Base-by-base conservation (phyloP, 176 grass and related monocot species). In the Triticum turgidum region DNA sequence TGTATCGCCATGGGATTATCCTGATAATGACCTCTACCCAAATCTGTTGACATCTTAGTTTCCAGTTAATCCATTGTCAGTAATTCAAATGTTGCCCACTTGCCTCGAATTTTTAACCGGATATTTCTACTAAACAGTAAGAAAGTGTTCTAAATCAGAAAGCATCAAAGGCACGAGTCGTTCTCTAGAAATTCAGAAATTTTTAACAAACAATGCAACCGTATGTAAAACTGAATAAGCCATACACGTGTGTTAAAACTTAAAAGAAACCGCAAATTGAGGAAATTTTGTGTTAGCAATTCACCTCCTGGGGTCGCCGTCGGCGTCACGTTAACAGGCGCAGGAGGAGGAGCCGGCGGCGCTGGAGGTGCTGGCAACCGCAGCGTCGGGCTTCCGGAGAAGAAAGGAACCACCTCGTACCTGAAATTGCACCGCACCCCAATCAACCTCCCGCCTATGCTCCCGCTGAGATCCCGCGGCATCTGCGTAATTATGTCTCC, bases 331-430 rank as follows among this genome's bases (percentile, higher is more conserved):
- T 83, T 37, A 20, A 22, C 65, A 9, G 65, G 10, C 10, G 54
- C n/a, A 7, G 88, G 69, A 25, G 85, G 29, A n/a, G 81, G 79
- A 24, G 65, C n/a, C 9, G 86, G 56, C 17, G 86, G 18, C 27
- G 49, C 14, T 52, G 49, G 49, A 20, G 27, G 34, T n/a, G 83
- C 30, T 4, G 75, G 81, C 39, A 88, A 73, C 34, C 75, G 80
- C 12, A 83, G 71, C 47, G 73, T 34, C 3, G 87, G 69, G 70
- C 6, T 42, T 2, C 34, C 29, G 71, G 45, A 24, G 70, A 86
- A 89, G 78, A 89, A 89, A 3, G 70, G 0, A 4, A 82, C 66
- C 20, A 45, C 62, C 68, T 89, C 87, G 7, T 80, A 89, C 82
- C 82, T 73, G 77, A 67, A 85, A 27, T 75, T 89, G 76, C 87